Base-by-base conservation (phyloP, 2,329 filamentous ascomycete genomes). In the Simplicillium sp. region DNA sequence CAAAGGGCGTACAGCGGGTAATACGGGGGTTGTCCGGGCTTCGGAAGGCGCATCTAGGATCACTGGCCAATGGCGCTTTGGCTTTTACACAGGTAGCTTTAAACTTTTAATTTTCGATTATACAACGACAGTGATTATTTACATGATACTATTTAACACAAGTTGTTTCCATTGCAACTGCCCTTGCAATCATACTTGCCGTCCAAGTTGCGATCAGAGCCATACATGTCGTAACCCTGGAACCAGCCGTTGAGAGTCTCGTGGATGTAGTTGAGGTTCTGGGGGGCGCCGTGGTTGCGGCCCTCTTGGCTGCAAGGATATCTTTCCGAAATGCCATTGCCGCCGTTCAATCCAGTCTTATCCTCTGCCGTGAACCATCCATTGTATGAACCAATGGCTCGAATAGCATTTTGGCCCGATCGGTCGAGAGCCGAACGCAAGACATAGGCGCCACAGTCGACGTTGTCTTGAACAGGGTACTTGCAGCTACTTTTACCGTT, bases 211-310 rank as follows among this genome's bases (percentile, higher is more conserved):
- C 38, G 31, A 38, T 58, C 52, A 36, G 46, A 44, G 11, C 54
- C 54, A 39, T 59, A 55, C 11, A 55, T 53, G 43, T 62, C 53
- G 42, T 54, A 41, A 1, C 59, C 57, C 44, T 54, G 48, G 42
- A 61, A 55, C 58, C 57, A 60, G 5, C 58, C 55, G 46, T 61
- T 60, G 37, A 61, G 44, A 13, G 51, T 51, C 49, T 60, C 50
- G 32, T 60, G 58, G 36, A 61, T 35, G 38, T 60, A 61, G 46
- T 60, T 54, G 37, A 62, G 40, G 38, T 59, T 60, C 50, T 60
- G 57, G 4, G 56, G 59, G 11, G 44, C 39, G 1, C 58, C 57
- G 38, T 56, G 50, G 1, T 40, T 40, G 44, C 45, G 42, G 11
- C 58, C 58, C 36, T 48, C 46, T 6, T 15, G 15, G 2, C 42